phyloP scores from a whole-genome alignment of 2,329 filamentous ascomycete genomes.

The Colletotrichum tofieldiae region DNA sequence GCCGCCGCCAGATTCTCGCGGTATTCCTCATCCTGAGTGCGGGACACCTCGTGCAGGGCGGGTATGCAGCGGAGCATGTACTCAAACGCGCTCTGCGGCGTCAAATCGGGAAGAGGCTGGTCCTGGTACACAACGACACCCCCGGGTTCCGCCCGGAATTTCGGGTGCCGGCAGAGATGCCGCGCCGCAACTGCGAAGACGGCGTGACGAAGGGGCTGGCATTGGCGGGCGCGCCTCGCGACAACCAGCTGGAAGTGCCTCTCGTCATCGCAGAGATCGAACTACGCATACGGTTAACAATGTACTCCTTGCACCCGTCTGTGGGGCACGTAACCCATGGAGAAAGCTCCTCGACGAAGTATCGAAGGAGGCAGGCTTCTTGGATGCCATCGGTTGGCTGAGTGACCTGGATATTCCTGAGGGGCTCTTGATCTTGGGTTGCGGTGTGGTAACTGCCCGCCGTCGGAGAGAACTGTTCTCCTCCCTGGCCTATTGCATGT shows the following conservation, averaged over 20 bases:
- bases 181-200: slow-evolving; percentile 59
- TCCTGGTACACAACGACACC: slow-evolving; percentile 54
- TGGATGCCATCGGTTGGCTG: slow-evolving; percentile 47
- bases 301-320: rapidly evolving
- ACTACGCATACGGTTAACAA: slow-evolving; percentile 47
- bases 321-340: slow-evolving; percentile 52
- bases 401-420: background rate
- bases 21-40: slow-evolving; percentile 54
- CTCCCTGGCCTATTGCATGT: slow-evolving; percentile 37
- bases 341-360: slow-evolving; percentile 58
- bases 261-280: slow-evolving; percentile 58
- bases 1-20: slow-evolving; percentile 59
- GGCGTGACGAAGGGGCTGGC: slow-evolving; percentile 57
- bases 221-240: slow-evolving; percentile 52
- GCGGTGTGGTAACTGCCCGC: slow-evolving; percentile 12
- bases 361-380: slow-evolving; percentile 56
- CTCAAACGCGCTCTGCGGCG: slow-evolving; percentile 57
- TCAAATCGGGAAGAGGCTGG: slow-evolving; percentile 54
- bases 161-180: slow-evolving; percentile 56
- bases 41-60: slow-evolving; percentile 52
- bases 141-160: slow-evolving; percentile 55
- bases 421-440: background rate
- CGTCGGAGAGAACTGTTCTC: slow-evolving; percentile 27
- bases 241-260: slow-evolving; percentile 59
- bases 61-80: slow-evolving; percentile 60